Conservation (phyloP, 768 basidiomycete genomes). For the Gyrodon lividus region DNA sequence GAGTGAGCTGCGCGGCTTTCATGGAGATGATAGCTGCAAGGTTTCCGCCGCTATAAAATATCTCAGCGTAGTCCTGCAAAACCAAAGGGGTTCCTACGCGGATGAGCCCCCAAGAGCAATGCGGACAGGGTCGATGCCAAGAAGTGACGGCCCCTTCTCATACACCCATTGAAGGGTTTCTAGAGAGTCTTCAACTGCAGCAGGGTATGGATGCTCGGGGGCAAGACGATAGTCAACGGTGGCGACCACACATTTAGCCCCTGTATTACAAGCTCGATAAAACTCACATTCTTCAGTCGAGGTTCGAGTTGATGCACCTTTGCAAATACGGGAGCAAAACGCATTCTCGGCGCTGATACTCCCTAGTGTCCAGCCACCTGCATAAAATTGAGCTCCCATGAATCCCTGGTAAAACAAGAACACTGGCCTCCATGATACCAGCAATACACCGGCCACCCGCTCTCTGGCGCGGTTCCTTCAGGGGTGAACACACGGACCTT, state of each 20-base stretch:
- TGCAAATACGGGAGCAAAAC: conserved; percentile 43
- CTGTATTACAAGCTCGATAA: conserved; percentile 6
- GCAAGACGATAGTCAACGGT: conserved; percentile 35
- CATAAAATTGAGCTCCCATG: not conserved
- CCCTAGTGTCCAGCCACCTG: conserved; percentile 79
- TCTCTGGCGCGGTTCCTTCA: conserved; percentile 40
- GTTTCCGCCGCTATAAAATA: conserved; percentile 61
- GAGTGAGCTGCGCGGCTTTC: conserved; percentile 51
- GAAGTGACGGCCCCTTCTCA: conserved; percentile 42
- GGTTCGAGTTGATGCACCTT: conserved; percentile 13
- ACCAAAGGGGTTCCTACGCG: conserved; percentile 40
- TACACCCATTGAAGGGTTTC: conserved; percentile 37
- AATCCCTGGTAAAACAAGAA: not conserved
- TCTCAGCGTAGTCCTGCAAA: not conserved
- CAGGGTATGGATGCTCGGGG: conserved; percentile 35
- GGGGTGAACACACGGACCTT: conserved; percentile 67
- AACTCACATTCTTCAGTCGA: not conserved
- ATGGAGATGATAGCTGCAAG: conserved; percentile 66
- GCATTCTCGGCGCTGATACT: conserved; percentile 59
- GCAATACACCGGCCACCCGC: conserved; percentile 71
- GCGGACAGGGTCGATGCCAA: conserved; percentile 47
- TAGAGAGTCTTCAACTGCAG: conserved; percentile 32
- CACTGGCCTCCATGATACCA: conserved; percentile 71
- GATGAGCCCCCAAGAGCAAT: conserved; percentile 76
- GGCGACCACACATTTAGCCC: conserved; percentile 34